Base-by-base conservation (phyloP, 805 yeast species). In the Candida bentonensis region DNA sequence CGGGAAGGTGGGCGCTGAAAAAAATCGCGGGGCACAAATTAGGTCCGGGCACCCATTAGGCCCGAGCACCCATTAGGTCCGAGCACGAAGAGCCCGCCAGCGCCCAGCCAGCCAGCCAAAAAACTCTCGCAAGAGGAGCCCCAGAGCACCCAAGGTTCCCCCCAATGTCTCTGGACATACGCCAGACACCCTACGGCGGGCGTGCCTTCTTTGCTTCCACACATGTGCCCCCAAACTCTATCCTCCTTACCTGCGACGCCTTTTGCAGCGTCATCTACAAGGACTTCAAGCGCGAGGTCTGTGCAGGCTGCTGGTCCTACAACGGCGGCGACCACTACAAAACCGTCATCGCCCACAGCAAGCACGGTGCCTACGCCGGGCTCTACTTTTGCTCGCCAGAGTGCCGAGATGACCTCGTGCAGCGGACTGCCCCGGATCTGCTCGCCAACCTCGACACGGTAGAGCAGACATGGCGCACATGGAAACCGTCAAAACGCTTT, bases 221-320 rank as follows among this genome's bases (percentile, higher is more conserved):
- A 2, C 46, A 53, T n/a, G 69, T 79, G 13, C 59, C 66, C 13
- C 51, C 56, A 26, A 73, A 65, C 5, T 66, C 74, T 0, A 51
- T 55, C 0, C 59, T 79, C 3, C 60, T 72, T 33, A 46, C 40
- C 5, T 69, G 73, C 15, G 47, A 53, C 2, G 76, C 79, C 0
- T 56, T 74, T 33, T 70, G 79, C 7, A 61, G 68, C 15, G 64
- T 74, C 1, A 64, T 78, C 2, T 57, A 66, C 15, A 64, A 68
- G 46, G 76, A 75, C 3, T 78, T 76, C 55, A 68, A 73, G 42
- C 78, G 76, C 49, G 85, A 79, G 51, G 81, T 75, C 1, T 79
- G 86, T 54, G 64, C 70, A 4, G 52, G 55, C 47, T 79, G 86
- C 50, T 75, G 67, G 52, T 44, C 49, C 2, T 79, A 76, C 49